Base-by-base conservation (phyloP, 306 rosid species). In the Prunus armeniaca region DNA sequence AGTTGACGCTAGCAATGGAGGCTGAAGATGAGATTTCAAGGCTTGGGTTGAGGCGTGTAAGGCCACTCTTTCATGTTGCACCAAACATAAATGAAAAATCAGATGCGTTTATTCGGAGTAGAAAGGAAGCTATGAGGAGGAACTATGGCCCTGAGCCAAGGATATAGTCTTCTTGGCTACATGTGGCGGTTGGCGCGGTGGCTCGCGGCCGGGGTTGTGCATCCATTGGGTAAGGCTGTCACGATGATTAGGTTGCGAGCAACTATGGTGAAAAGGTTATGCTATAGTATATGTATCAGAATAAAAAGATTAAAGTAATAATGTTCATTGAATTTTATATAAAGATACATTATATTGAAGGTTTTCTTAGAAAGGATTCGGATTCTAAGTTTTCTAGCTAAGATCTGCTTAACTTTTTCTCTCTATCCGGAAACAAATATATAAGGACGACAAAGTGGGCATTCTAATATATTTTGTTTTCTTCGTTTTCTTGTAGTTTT, bases 71-170 rank as follows among this genome's bases (percentile, higher is more conserved):
- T 20, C 34, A 74, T 69, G 69, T 72, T 27, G 79, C 66, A 6
- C 65, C 57, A 12, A 76, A 80, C 34, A 80, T 80, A 45, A 84
- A 80, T 13, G 84, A 84, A 67, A 76, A 72, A 54, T 80, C 84
- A 20, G 84, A 79, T 4, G 84, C 54, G 6, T 84, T 76, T 43
- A 84, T 84, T 19, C 66, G 76, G 6, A 76, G 77, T n/a, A 80
- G 79, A 65, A 84, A 77, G 77, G 84, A 80, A 72, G 87, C 82
- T 24, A 51, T 84, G 82, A 68, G 65, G 67, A 75, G 76, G 24
- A 65, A 45, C 60, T 62, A 65, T 64, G 41, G 24, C 52, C n/a
- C 62, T 18, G 62, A 62, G 20, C n/a, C 43, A 6, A 62, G 20
- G 3, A 6, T 13, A 38, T 62, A 62, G 20, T 7, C 32, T 6